A percentile compares a stretch with the other conserved stretches of the same genome.
These are phyloP conservation scores for Chrysopogon serrulatus DNA, from an alignment of 176 grass and related monocot genomes.

Conservation along the genomic window DNA sequence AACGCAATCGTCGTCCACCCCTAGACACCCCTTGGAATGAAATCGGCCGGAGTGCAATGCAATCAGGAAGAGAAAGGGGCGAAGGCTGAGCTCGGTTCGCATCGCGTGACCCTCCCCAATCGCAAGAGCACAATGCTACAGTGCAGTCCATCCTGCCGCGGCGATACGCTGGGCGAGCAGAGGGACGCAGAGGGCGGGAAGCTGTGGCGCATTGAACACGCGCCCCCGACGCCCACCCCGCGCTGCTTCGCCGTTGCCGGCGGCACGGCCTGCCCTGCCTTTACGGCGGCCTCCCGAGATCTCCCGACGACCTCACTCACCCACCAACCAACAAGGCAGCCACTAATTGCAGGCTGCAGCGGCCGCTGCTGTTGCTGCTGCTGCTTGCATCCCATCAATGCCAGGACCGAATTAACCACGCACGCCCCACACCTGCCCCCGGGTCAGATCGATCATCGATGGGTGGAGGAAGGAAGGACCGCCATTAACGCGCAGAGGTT, in stretches of 20 bases:
- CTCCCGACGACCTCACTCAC: neutral
- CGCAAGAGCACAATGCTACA: neutral
- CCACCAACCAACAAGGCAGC: constrained; percentile 40
- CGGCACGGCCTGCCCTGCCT: neutral
- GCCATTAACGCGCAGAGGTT: constrained; percentile 19
- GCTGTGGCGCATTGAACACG: constrained; percentile 37
- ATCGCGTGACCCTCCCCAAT: no score
- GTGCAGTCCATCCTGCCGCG: neutral
- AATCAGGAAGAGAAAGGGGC: neutral
- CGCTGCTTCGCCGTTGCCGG: constrained; percentile 1
- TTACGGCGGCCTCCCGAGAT: constrained; percentile 22
- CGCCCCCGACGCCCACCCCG: constrained; percentile 2
- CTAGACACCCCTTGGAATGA: neutral
- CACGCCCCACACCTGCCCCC: constrained; percentile 15
- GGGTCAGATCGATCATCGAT: neutral
- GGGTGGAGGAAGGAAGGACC: neutral
- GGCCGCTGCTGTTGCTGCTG: no score
- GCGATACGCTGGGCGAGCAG: constrained; percentile 12
- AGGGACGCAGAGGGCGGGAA: neutral
- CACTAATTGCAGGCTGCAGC: constrained; percentile 43
- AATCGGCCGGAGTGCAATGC: neutral
- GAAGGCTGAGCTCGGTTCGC: no score
- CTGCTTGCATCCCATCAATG: constrained; percentile 37
- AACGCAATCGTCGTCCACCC: neutral
- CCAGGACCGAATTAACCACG: constrained; percentile 7